Evolutionary conservation across 495 filamentous ascomycete species (phyloP).

Genomic region (Xylaria intraflava): DNA sequence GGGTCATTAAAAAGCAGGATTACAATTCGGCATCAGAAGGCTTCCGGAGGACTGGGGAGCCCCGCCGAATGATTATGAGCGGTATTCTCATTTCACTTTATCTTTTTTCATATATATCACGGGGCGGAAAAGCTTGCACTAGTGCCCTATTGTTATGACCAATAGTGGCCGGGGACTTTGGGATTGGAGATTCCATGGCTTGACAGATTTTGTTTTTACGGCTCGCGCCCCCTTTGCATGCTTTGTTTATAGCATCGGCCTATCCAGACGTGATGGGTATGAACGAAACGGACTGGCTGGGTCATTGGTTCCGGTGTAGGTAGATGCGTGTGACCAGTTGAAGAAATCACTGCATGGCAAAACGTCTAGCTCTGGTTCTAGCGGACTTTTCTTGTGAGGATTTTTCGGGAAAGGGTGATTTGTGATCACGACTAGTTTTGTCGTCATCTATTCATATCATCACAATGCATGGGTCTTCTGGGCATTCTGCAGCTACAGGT

Average conservation of each 20-base stretch:
- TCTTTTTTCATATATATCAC: background rate
- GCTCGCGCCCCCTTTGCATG: constrained; percentile 10
- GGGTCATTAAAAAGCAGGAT: constrained; percentile 3
- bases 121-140: background rate
- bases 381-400: no score
- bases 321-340: constrained; percentile 2
- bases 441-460: no score
- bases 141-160: background rate
- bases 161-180: background rate
- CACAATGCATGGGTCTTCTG: no score
- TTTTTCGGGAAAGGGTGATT: no score
- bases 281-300: constrained; percentile 1
- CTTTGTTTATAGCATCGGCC: background rate
- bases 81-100: background rate
- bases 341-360: background rate
- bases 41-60: background rate
- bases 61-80: background rate
- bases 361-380: background rate
- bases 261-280: background rate
- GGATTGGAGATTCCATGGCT: constrained; percentile 5
- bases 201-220: constrained; percentile 10
- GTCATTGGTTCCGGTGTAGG: constrained; percentile 4
- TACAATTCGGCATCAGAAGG: background rate
- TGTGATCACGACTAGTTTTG: no score
- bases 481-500: no score